phyloP scores from a whole-genome alignment of 2,329 filamentous ascomycete genomes.

The Cladosporium phlei region DNA sequence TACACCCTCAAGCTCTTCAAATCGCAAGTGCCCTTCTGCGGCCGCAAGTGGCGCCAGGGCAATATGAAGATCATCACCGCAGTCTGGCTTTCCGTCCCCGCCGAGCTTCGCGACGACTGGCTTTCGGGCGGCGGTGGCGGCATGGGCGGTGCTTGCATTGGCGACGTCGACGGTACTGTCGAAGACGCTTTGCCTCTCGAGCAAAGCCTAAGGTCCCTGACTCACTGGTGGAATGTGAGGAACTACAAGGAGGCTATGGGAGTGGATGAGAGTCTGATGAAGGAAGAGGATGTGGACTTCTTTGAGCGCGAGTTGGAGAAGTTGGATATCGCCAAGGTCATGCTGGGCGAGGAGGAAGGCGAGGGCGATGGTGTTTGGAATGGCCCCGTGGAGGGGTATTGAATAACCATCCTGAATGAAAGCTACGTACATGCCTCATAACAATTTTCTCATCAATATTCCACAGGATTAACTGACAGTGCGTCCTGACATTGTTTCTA shows the following conservation, averaged over 20 bases:
- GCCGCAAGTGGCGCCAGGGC: slow-evolving; percentile 92
- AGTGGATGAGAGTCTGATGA: slow-evolving; percentile 34
- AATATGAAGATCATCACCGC: slow-evolving; percentile 99
- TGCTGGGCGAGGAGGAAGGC: slow-evolving; percentile 12
- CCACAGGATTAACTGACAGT: too few relatives aligned
- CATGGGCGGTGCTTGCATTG: slow-evolving; percentile 32
- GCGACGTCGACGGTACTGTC: slow-evolving; percentile 85
- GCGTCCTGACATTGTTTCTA: too few relatives aligned
- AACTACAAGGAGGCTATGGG: slow-evolving; percentile 75
- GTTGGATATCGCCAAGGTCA: slow-evolving; percentile 35
- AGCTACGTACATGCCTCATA: too few relatives aligned
- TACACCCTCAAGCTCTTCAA: slow-evolving; percentile 99
- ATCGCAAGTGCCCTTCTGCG: slow-evolving; percentile 95
- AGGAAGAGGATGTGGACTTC: slow-evolving; percentile 43
- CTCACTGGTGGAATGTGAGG: slow-evolving; percentile 89
- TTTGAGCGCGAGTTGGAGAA: slow-evolving; percentile 48
- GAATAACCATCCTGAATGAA: too few relatives aligned
- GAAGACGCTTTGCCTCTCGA: slow-evolving; percentile 89
- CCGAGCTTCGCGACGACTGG: slow-evolving; percentile 93
- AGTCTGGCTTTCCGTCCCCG: slow-evolving; percentile 88
- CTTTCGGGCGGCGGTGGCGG: slow-evolving; percentile 64
- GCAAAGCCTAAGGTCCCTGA: slow-evolving; percentile 80
- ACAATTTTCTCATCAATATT: too few relatives aligned
- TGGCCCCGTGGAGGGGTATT: slow-evolving; percentile 29
- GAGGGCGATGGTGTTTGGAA: slow-evolving; percentile 12